Evolutionary conservation across 495 filamentous ascomycete species (phyloP).

Genomic region (Xylaria sp.): DNA sequence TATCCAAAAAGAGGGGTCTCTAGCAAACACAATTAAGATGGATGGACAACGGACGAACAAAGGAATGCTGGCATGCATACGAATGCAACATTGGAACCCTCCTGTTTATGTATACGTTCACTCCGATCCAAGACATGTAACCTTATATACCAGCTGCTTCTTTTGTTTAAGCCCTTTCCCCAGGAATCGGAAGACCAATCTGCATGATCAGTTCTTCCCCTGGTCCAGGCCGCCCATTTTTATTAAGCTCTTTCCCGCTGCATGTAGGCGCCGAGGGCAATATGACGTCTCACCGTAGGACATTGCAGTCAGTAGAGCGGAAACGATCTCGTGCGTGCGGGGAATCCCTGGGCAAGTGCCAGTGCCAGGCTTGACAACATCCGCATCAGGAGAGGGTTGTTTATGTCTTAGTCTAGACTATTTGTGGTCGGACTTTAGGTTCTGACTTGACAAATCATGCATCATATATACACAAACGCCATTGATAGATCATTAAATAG

Average conservation of each 20-base stretch:
- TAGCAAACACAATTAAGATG: background rate
- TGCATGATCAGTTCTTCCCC: conserved; percentile 1
- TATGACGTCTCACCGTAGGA: conserved; percentile 25
- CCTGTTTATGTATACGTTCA: background rate
- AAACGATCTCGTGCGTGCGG: conserved; percentile 11
- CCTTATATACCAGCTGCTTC: conserved; percentile 2
- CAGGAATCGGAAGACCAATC: background rate
- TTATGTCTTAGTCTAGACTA: background rate
- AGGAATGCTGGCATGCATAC: background rate
- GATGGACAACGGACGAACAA: background rate
- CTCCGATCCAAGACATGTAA: conserved; percentile 2
- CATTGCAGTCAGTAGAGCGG: conserved; percentile 10
- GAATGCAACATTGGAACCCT: background rate
- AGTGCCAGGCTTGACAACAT: background rate
- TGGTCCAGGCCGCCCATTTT: conserved; percentile 8
- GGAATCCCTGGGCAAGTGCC: conserved; percentile 15
- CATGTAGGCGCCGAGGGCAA: background rate
- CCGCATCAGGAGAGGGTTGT: background rate
- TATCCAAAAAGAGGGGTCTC: background rate
- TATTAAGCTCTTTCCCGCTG: conserved; percentile 9
- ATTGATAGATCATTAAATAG: background rate
- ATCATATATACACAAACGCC: background rate
- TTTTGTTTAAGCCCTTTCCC: conserved; percentile 6
- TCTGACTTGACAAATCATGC: background rate
- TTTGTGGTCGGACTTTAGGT: background rate